Evolutionary conservation across 495 filamentous ascomycete species (phyloP), one percentile per base, ranked within the genome.

Genomic region (Aspergillus egyptiacus): DNA sequence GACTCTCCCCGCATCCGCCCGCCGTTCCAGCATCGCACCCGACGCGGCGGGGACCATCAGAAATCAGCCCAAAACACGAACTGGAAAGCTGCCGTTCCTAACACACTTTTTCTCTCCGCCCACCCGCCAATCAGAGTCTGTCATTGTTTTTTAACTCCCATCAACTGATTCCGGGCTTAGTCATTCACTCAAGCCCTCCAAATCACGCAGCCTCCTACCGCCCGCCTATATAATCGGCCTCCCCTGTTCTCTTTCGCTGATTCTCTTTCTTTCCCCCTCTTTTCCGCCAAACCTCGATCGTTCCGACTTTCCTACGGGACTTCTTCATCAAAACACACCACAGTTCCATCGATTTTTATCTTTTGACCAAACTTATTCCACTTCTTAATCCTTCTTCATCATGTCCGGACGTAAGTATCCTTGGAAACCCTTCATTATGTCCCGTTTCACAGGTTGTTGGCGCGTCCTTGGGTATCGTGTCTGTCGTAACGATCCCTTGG

Each of bases 331-430:
- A 46, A n/a, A 48, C 33, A 48, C 20, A 47, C 17, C 46, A 28
- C 45, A 25, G 31, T 64, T 53, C 44, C 60, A 66, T 64, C 65
- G 44, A 45, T 55, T 58, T 63, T 60, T 46, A 54, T 65, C 65
- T 56, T 7, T 52, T 37, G 41, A 49, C 55, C 36, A 54, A 54
- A 25, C 48, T 33, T 51, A 39, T 53, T 58, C 54, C 31, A n/a
- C 19, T 50, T 44, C 41, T 57, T 15, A 14, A 50, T 49, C 43
- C 36, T 60, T 37, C 54, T 62, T 67, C 79, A 88, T 69, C 55
- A 95, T 95, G 89, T 91, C 89, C 88, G 89, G 89, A 87, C 89
- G 89, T 95, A 80, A 87, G 89, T 90, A 65, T 51, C 58, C 8
- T 31, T 19, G 11, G 41, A 10, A n/a, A n/a, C n/a, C 30, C 36